Conservation (phyloP, 176 grass and related monocot genomes). For the Puya raimondii region DNA sequence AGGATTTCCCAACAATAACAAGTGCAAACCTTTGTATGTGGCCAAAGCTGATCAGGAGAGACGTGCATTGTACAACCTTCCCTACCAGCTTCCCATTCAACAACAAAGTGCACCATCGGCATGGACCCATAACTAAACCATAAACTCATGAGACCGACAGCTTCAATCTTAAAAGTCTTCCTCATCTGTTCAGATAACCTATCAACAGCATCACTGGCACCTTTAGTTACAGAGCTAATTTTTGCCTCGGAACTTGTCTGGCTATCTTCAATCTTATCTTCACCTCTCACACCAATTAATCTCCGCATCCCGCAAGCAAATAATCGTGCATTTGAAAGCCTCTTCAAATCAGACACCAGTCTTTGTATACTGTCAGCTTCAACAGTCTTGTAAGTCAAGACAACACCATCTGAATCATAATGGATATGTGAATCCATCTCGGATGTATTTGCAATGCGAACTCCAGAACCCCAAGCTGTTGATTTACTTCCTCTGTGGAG, state of each 20-base stretch:
- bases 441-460: conserved; percentile 85
- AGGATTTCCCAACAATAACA: not conserved
- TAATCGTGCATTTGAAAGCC: conserved; percentile 69
- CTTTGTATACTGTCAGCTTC: conserved; percentile 72
- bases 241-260: conserved; percentile 30
- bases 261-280: conserved; percentile 57
- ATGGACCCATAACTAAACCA: conserved; percentile 94
- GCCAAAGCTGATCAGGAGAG: conserved; percentile 98
- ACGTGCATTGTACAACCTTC: conserved; percentile 95
- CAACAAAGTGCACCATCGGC: conserved; percentile 99
- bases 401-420: conserved; percentile 81
- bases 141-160: conserved; percentile 89
- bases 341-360: conserved; percentile 69
- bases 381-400: conserved; percentile 71
- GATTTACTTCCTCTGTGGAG: conserved; percentile 58
- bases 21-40: conserved; percentile 78
- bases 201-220: conserved; percentile 42
- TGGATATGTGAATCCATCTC: conserved; percentile 89
- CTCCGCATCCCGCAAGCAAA: conserved; percentile 83
- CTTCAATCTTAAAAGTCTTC: conserved; percentile 95
- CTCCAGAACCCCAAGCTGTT: conserved; percentile 66
- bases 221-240: conserved; percentile 28
- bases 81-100: conserved; percentile 86
- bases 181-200: conserved; percentile 83
- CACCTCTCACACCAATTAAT: conserved; percentile 61